A percentile compares a stretch with the other conserved stretches of the same genome.
phyloP scores from a whole-genome alignment of 1,284 basidiomycete species.

The Rhodotorula sp. region DNA sequence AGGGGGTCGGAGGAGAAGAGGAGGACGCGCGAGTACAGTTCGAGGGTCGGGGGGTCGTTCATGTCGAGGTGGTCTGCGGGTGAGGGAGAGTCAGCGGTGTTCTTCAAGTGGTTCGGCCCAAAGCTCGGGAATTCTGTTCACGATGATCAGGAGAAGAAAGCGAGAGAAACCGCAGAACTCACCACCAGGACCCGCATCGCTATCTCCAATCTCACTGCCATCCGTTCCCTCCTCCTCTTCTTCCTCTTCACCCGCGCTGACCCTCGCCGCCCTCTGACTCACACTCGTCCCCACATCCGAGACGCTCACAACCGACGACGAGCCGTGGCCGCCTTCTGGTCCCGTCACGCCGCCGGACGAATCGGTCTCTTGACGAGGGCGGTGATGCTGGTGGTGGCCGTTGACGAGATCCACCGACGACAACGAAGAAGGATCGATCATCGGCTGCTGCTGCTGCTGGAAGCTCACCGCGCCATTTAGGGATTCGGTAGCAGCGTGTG shows the following conservation, averaged over 20 bases:
- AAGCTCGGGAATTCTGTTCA: too few species aligned
- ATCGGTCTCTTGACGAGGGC: neutral
- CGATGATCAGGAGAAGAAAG: too few species aligned
- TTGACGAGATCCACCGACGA: neutral
- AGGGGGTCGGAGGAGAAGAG: conserved; percentile 98
- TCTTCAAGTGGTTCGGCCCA: too few species aligned
- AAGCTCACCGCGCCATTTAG: neutral
- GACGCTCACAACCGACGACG: neutral
- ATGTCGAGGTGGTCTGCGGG: too few species aligned
- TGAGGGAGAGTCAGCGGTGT: too few species aligned
- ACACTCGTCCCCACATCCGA: conserved; percentile 35
- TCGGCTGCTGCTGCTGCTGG: too few species aligned
- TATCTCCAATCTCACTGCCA: neutral
- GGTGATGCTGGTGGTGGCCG: neutral
- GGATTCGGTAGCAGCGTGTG: neutral
- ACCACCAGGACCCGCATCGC: neutral
- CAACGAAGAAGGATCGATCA: neutral
- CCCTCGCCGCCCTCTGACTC: conserved; percentile 18
- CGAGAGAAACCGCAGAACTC: too few species aligned
- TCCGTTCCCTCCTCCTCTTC: neutral
- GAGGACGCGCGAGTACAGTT: conserved; percentile 94
- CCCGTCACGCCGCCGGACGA: neutral
- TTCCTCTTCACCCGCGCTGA: conserved; percentile 1
- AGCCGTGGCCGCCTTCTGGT: neutral
- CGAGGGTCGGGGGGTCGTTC: conserved; percentile 79